A percentile compares a stretch with the other conserved stretches of the same genome.
These are phyloP conservation scores for Sergeia podlipaevii DNA, from an alignment of 208 protist genomes.

Conservation along the genomic window DNA sequence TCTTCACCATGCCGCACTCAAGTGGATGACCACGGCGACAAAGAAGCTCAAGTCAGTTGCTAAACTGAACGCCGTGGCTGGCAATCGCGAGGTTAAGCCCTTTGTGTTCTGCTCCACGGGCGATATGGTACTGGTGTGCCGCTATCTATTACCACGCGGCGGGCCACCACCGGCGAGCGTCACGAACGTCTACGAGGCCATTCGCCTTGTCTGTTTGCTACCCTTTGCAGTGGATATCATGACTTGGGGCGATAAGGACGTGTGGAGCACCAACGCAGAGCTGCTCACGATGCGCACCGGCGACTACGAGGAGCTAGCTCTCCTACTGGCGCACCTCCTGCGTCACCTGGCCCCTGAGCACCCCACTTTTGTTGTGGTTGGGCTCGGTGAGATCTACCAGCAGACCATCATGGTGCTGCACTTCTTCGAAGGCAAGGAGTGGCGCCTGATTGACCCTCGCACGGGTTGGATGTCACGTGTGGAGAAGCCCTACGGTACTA, in stretches of 20 bases:
- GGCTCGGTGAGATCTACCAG: constrained; percentile 46
- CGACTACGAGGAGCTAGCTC: constrained; percentile 74
- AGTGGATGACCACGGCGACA: constrained; percentile 42
- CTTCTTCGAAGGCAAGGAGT: constrained; percentile 34
- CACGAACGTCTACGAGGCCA: constrained; percentile 56
- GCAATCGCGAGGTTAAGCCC: constrained; percentile 49
- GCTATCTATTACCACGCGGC: constrained; percentile 61
- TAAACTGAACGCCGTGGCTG: constrained; percentile 51
- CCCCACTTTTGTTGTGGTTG: constrained; percentile 56
- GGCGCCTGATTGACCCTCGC: constrained; percentile 70
- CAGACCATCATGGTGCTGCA: constrained; percentile 70
- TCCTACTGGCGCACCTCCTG: constrained; percentile 77
- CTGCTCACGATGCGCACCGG: constrained; percentile 51
- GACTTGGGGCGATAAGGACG: constrained; percentile 50
- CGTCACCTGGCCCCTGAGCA: constrained; percentile 48
- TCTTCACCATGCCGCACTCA: constrained; percentile 57
- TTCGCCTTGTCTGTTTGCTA: constrained; percentile 74
- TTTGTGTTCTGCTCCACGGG: constrained; percentile 76
- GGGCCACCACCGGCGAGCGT: constrained; percentile 48
- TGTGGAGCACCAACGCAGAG: constrained; percentile 80
- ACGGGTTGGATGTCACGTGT: constrained; percentile 38
- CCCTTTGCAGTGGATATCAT: constrained; percentile 60
- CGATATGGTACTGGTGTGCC: constrained; percentile 64
- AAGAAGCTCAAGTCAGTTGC: constrained; percentile 39
- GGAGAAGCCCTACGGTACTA: constrained; percentile 42